Percentiles rank a stretch among this genome's conserved stretches.
These are phyloP conservation scores for Bretziella fagacearum DNA, from an alignment of 2,329 filamentous ascomycete genomes.

Conservation along the genomic window DNA sequence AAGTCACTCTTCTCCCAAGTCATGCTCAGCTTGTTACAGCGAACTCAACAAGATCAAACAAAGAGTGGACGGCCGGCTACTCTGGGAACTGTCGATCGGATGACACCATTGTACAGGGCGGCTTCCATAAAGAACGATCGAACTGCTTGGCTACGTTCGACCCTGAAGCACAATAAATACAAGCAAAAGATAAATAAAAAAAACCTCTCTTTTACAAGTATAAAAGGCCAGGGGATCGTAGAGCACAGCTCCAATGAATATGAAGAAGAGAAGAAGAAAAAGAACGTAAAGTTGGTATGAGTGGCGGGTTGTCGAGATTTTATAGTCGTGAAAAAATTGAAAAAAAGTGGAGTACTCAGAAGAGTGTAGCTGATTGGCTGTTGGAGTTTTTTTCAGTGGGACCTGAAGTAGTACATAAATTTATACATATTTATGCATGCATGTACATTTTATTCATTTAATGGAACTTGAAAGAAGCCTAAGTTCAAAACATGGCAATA, in stretches of 20 bases:
- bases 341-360: constrained; percentile 1
- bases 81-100: constrained; percentile 96
- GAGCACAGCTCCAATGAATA: constrained; percentile 67
- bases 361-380: neutral
- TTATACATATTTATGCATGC: too few relatives aligned
- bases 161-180: constrained; percentile 21
- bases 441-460: too few relatives aligned
- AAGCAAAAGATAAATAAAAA: too few relatives aligned
- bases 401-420: too few relatives aligned
- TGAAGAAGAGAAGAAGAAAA: constrained; percentile 24
- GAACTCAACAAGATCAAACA: constrained; percentile 6
- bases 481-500: too few relatives aligned
- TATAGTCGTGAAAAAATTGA: constrained; percentile 2
- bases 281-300: constrained; percentile 17
- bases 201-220: too few relatives aligned
- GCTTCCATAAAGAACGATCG: constrained; percentile 64
- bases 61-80: neutral
- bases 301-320: neutral
- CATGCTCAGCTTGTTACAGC: constrained; percentile 9
- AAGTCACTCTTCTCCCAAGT: constrained; percentile 1
- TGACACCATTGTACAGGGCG: constrained; percentile 60
- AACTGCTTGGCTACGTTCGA: constrained; percentile 72
- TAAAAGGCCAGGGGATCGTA: constrained; percentile 59
- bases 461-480: too few relatives aligned
- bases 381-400: constrained; percentile 1